A percentile compares a stretch with the other conserved stretches of the same genome.
phyloP scores from a whole-genome alignment of 1,284 basidiomycete species.

The Cutaneotrichosporon dermatis region DNA sequence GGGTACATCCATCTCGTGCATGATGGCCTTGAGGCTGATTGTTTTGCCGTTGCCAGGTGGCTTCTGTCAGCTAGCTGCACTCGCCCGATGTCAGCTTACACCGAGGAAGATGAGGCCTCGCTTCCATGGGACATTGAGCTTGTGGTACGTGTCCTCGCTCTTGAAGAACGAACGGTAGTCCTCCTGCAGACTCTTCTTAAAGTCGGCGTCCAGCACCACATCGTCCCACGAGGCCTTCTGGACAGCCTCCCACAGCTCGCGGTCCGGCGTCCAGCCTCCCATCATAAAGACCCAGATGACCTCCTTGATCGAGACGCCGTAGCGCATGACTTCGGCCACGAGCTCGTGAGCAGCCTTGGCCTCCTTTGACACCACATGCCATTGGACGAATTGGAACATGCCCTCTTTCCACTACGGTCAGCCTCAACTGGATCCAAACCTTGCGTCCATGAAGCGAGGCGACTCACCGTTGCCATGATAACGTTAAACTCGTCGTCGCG shows the following conservation, averaged over 20 bases:
- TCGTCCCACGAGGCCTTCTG: conserved; percentile 55
- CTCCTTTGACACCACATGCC: conserved; percentile 43
- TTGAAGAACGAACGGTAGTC: conserved; percentile 74
- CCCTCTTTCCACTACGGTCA: conserved; percentile 24
- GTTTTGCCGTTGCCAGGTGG: conserved; percentile 72
- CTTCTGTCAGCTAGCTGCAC: conserved; percentile 12
- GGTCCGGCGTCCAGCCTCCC: conserved; percentile 63
- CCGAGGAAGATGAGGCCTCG: conserved; percentile 46
- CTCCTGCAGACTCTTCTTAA: conserved; percentile 63
- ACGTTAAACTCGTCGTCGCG: conserved; percentile 24
- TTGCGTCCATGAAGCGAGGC: no score
- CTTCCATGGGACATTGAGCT: conserved; percentile 75
- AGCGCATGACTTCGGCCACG: conserved; percentile 56
- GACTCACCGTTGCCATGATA: conserved; percentile 29
- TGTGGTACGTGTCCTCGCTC: conserved; percentile 64
- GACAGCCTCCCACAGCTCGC: conserved; percentile 61
- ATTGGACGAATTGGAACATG: conserved; percentile 21
- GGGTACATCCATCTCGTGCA: conserved; percentile 49
- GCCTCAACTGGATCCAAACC: neutral
- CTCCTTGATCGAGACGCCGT: conserved; percentile 56
- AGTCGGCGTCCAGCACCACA: conserved; percentile 66
- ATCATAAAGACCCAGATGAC: conserved; percentile 73
- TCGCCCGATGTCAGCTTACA: conserved; percentile 2
- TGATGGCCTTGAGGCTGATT: conserved; percentile 63
- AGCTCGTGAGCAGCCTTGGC: conserved; percentile 56